Evolutionary conservation across 352 stramenopile species (phyloP).

Genomic region (Blastocystis sp.): DNA sequence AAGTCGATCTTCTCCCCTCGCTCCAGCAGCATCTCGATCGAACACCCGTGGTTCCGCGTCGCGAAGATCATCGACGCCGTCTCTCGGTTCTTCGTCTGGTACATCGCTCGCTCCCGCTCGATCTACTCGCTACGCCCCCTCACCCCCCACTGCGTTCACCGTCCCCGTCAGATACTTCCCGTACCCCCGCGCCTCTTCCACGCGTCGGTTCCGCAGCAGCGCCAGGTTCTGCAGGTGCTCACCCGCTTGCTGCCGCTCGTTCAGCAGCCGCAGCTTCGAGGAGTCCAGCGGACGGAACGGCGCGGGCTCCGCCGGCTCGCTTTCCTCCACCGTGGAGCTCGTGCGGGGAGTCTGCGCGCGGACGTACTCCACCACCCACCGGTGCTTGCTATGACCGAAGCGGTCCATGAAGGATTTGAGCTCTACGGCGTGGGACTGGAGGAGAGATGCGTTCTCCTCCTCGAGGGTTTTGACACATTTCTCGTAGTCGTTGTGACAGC

Average conservation of each 20-base stretch:
- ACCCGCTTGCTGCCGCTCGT: not conserved
- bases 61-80: not conserved
- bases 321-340: not conserved
- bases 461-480: not conserved
- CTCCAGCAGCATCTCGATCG: not conserved
- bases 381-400: not conserved
- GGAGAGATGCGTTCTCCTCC: not conserved
- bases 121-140: not conserved
- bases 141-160: not conserved
- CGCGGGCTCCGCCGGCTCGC: not conserved
- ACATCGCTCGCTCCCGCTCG: not conserved
- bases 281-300: too few species aligned
- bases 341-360: not conserved
- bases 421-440: not conserved
- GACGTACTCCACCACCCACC: not conserved
- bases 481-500: not conserved
- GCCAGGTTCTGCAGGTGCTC: not conserved
- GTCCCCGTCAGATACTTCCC: conserved; percentile 24
- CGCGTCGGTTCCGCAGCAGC: not conserved
- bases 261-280: not conserved
- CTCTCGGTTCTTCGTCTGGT: not conserved
- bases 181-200: conserved; percentile 14
- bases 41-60: not conserved
- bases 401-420: not conserved
- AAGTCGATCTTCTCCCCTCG: conserved; percentile 13